phyloP scores from a whole-genome alignment of 257 asterid species.

The Petrea volubilis region DNA sequence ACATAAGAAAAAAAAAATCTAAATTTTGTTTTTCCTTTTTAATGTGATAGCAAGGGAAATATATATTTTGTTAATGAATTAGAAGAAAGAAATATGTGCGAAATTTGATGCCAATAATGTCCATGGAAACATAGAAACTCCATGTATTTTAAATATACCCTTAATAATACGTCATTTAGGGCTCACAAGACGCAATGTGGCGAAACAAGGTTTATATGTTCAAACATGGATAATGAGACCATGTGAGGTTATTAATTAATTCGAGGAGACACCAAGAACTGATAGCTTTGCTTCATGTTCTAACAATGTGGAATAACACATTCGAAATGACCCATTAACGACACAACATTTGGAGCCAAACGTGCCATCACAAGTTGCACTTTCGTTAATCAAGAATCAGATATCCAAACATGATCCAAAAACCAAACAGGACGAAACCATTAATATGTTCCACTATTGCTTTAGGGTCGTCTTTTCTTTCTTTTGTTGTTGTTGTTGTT shows the following conservation, averaged over 20 bases:
- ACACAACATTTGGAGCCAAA: slow-evolving; percentile 30
- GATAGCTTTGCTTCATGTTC: slow-evolving; percentile 23
- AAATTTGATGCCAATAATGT: too few species aligned
- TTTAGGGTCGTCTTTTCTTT: neutral
- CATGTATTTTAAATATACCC: too few species aligned
- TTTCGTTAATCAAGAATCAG: slow-evolving; percentile 11
- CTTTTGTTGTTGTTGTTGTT: neutral
- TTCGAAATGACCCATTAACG: slow-evolving; percentile 9
- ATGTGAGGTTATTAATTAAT: slow-evolving; percentile 33
- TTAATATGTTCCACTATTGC: slow-evolving; percentile 24
- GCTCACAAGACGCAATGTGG: slow-evolving; percentile 23
- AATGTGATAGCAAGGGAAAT: too few species aligned
- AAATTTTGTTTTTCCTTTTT: too few species aligned
- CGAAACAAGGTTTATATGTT: slow-evolving; percentile 24
- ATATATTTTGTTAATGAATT: too few species aligned
- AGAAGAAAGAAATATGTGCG: too few species aligned
- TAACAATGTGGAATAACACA: slow-evolving; percentile 9
- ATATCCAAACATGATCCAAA: slow-evolving; percentile 38
- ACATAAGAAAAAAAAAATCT: too few species aligned
- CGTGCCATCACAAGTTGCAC: slow-evolving; percentile 27
- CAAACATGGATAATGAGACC: slow-evolving; percentile 24
- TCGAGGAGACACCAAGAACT: slow-evolving; percentile 21
- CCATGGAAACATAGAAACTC: too few species aligned
- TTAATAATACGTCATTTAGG: neutral
- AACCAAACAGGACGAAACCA: slow-evolving; percentile 23